These are phyloP conservation scores for Aurifilum marmelostoma DNA, from an alignment of 2,329 filamentous ascomycete species.

Conservation along the genomic window DNA sequence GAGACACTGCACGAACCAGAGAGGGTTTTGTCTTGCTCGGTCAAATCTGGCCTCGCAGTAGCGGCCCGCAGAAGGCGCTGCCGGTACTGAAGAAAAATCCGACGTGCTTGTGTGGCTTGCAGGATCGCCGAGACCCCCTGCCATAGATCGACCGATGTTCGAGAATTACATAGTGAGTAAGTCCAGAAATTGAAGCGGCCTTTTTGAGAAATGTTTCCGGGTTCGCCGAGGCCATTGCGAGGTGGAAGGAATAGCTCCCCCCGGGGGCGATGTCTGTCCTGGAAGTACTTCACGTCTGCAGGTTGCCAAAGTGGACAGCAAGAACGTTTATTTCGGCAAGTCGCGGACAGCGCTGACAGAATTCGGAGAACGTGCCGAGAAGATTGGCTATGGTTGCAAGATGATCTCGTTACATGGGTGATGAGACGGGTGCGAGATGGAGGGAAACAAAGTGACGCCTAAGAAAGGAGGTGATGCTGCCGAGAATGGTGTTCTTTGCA, in stretches of 20 bases:
- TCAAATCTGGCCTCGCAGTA: background rate
- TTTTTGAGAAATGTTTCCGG: background rate
- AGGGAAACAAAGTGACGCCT: background rate
- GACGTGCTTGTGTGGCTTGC: slow-evolving; percentile 2
- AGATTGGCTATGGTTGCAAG: slow-evolving; percentile 7
- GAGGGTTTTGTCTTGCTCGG: background rate
- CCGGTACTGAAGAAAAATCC: background rate
- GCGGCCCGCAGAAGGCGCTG: background rate
- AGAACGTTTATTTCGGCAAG: background rate
- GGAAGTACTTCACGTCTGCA: background rate
- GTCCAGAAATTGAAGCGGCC: background rate
- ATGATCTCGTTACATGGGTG: slow-evolving; percentile 8
- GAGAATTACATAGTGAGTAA: too few relatives aligned
- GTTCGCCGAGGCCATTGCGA: background rate
- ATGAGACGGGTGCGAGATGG: slow-evolving; percentile 10
- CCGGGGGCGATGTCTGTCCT: background rate
- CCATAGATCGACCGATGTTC: background rate
- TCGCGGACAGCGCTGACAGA: background rate
- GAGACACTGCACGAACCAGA: slow-evolving; percentile 7
- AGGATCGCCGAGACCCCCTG: slow-evolving; percentile 2
- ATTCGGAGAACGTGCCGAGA: slow-evolving; percentile 6
- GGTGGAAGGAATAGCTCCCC: slow-evolving; percentile 1
- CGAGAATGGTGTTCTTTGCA: background rate
- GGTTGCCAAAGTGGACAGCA: background rate
- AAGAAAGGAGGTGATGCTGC: background rate